phyloP scores from a whole-genome alignment of 345 rosid genomes.

The Gossypium thurberi region DNA sequence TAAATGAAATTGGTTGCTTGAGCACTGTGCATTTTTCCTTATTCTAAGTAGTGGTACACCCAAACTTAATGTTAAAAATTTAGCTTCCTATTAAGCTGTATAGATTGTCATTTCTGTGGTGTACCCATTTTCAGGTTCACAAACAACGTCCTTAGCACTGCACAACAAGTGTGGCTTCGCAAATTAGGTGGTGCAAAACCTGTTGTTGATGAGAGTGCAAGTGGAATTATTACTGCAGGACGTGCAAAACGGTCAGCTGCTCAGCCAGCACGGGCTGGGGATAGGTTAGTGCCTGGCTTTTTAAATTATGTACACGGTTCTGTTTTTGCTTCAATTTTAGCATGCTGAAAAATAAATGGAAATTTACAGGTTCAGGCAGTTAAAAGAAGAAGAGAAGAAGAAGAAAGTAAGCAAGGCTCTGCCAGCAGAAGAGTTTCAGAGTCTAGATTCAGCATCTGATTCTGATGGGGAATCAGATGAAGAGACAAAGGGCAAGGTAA shows the following conservation, averaged over 20 bases:
- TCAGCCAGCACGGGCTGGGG: constrained; percentile 61
- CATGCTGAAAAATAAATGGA: constrained; percentile 15
- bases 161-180: constrained; percentile 95
- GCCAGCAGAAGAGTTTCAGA: constrained; percentile 37
- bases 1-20: background rate
- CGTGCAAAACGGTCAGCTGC: constrained; percentile 80
- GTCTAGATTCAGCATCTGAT: constrained; percentile 41
- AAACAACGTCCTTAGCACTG: constrained; percentile 90
- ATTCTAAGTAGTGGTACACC: background rate
- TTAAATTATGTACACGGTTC: background rate
- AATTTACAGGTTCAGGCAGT: constrained; percentile 61
- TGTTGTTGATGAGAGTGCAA: constrained; percentile 66
- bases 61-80: background rate
- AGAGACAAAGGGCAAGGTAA: constrained; percentile 46
- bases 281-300: constrained; percentile 41
- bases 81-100: background rate
- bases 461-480: constrained; percentile 59
- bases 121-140: constrained; percentile 57
- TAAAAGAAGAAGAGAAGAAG: constrained; percentile 65
- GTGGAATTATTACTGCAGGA: constrained; percentile 89
- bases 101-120: background rate
- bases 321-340: background rate
- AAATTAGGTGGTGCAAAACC: constrained; percentile 94
- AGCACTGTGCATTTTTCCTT: background rate
- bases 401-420: constrained; percentile 46